phyloP scores from a whole-genome alignment of 2,329 filamentous ascomycete genomes.

The Simplicillium sp. region DNA sequence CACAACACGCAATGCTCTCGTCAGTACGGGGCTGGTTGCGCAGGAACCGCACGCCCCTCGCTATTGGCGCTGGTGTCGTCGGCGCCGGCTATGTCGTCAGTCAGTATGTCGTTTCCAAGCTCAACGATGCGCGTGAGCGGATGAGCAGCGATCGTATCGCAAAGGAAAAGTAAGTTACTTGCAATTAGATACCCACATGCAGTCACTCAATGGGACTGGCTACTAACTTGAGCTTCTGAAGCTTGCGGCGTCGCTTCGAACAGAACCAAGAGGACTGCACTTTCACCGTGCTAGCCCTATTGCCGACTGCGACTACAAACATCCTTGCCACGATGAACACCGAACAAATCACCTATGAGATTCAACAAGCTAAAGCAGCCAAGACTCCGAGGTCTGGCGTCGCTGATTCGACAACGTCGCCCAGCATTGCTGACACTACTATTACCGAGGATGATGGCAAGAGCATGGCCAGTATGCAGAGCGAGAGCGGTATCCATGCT shows the following conservation, averaged over 20 bases:
- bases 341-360: conserved; percentile 83
- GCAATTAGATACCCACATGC: neutral
- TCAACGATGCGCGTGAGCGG: conserved; percentile 87
- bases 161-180: conserved; percentile 73
- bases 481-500: conserved; percentile 74
- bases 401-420: conserved; percentile 42
- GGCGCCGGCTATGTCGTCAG: conserved; percentile 86
- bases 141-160: conserved; percentile 95
- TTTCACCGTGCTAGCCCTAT: conserved; percentile 89
- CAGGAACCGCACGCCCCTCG: conserved; percentile 83
- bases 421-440: conserved; percentile 59
- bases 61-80: conserved; percentile 77
- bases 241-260: conserved; percentile 89
- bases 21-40: conserved; percentile 84
- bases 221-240: conserved; percentile 24
- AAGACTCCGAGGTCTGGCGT: conserved; percentile 49
- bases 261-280: conserved; percentile 99
- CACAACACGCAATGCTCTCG: conserved; percentile 40
- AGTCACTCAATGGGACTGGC: conserved; percentile 2
- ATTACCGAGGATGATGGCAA: conserved; percentile 74
- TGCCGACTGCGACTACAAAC: conserved; percentile 85
- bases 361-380: conserved; percentile 83
- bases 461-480: conserved; percentile 66
- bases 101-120: conserved; percentile 86
- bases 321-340: conserved; percentile 83